Percentiles rank a stretch among this genome's conserved stretches.
Conservation (phyloP, 1,139 yeast genomes). For the Chernovozyma sophiae-reginae region DNA sequence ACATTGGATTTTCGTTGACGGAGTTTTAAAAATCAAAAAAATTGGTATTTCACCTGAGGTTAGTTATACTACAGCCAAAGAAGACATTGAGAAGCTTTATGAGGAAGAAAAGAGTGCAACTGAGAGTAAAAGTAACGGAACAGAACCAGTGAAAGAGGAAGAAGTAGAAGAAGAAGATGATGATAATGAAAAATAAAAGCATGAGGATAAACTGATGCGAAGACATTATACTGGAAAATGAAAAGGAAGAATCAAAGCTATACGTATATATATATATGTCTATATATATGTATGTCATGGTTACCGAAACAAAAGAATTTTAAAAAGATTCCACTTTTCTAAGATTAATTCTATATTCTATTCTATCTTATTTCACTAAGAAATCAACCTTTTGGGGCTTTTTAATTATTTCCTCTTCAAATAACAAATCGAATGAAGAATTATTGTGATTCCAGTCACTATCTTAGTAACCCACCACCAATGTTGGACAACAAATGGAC, state of each 20-base stretch:
- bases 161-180: neutral
- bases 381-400: neutral
- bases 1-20: conserved; percentile 85
- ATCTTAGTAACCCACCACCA: conserved; percentile 92
- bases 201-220: too few species aligned
- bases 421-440: conserved; percentile 30
- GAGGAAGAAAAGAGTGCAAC: neutral
- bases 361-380: neutral
- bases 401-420: conserved; percentile 1
- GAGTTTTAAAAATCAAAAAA: conserved; percentile 60
- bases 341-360: neutral
- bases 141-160: neutral
- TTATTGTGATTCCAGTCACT: conserved; percentile 40
- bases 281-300: too few species aligned
- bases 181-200: neutral
- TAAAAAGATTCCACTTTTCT: neutral
- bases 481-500: conserved; percentile 86
- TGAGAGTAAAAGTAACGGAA: too few species aligned
- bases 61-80: conserved; percentile 61
- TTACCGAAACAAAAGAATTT: conserved; percentile 8
- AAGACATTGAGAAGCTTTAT: conserved; percentile 41
- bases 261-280: too few species aligned
- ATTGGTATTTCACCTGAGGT: conserved; percentile 76
- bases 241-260: conserved; percentile 9
- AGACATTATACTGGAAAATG: too few species aligned